These are phyloP conservation scores for Phylloporus gajari DNA, from an alignment of 1,284 basidiomycete genomes.

Conservation along the genomic window DNA sequence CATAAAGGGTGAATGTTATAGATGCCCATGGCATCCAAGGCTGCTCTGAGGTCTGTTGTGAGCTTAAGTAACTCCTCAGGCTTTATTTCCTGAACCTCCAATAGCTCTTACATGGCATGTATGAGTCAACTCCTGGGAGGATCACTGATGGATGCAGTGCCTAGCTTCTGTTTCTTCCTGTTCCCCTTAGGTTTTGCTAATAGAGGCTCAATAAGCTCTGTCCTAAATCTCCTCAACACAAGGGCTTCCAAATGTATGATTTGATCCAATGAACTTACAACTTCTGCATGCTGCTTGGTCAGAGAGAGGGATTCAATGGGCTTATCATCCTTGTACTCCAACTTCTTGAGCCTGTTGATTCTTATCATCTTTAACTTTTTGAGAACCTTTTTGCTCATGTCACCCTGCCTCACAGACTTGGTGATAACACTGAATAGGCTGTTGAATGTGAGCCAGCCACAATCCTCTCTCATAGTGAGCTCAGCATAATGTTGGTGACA, in stretches of 20 bases:
- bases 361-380: constrained; percentile 66
- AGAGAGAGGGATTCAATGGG: constrained; percentile 57
- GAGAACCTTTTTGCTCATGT: constrained; percentile 68
- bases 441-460: constrained; percentile 71
- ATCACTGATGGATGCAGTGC: constrained; percentile 45
- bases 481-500: constrained; percentile 76
- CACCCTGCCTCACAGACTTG: constrained; percentile 49
- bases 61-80: constrained; percentile 58
- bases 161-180: constrained; percentile 57
- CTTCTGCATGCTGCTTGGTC: constrained; percentile 76
- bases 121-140: constrained; percentile 71
- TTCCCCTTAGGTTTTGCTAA: constrained; percentile 72
- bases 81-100: constrained; percentile 62
- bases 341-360: constrained; percentile 70
- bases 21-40: constrained; percentile 65
- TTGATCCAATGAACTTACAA: constrained; percentile 67
- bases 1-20: constrained; percentile 70
- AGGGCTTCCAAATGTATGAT: constrained; percentile 58
- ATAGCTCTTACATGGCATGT: constrained; percentile 69
- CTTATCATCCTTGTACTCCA: constrained; percentile 70
- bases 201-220: constrained; percentile 73
- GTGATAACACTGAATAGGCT: constrained; percentile 71
- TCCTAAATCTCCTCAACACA: constrained; percentile 74
- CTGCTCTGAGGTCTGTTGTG: constrained; percentile 60
- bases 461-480: constrained; percentile 78